Conservation (phyloP, 2,329 filamentous ascomycete species). For the Sporothrix humicola region DNA sequence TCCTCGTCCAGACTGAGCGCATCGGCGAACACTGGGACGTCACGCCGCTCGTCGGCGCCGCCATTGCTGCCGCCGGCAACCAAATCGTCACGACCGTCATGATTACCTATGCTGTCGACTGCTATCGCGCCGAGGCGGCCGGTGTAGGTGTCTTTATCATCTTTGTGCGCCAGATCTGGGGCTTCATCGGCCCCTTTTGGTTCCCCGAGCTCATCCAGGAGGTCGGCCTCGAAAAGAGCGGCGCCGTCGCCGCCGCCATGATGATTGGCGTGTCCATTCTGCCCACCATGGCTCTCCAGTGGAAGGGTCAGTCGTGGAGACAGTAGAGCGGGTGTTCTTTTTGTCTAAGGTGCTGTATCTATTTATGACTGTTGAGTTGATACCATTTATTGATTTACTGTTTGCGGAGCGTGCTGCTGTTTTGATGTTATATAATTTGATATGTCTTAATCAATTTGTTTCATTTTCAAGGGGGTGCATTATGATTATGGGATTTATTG, state of each 20-base stretch:
- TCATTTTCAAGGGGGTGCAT: too few relatives aligned
- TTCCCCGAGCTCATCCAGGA: slow-evolving; percentile 33
- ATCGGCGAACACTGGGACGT: slow-evolving; percentile 54
- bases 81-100: slow-evolving; percentile 66
- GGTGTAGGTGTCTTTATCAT: slow-evolving; percentile 65
- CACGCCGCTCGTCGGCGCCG: slow-evolving; percentile 60
- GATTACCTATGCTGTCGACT: slow-evolving; percentile 66
- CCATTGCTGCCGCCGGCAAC: slow-evolving; percentile 59
- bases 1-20: slow-evolving; percentile 51
- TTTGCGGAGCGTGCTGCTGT: background rate
- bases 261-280: slow-evolving; percentile 24
- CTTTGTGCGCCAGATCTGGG: slow-evolving; percentile 60
- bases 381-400: background rate
- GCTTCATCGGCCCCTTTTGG: slow-evolving; percentile 54
- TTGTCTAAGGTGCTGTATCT: too few relatives aligned
- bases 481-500: too few relatives aligned
- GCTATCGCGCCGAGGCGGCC: slow-evolving; percentile 57
- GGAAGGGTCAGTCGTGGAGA: slow-evolving; percentile 25
- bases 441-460: too few relatives aligned
- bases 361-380: too few relatives aligned
- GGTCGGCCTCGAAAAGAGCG: slow-evolving; percentile 26
- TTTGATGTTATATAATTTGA: background rate
- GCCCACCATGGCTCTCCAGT: slow-evolving; percentile 31
- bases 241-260: slow-evolving; percentile 19
- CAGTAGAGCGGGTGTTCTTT: too few relatives aligned